Base-by-base conservation (phyloP, 2,329 filamentous ascomycete genomes). In the Colletotrichum noveboracense region DNA sequence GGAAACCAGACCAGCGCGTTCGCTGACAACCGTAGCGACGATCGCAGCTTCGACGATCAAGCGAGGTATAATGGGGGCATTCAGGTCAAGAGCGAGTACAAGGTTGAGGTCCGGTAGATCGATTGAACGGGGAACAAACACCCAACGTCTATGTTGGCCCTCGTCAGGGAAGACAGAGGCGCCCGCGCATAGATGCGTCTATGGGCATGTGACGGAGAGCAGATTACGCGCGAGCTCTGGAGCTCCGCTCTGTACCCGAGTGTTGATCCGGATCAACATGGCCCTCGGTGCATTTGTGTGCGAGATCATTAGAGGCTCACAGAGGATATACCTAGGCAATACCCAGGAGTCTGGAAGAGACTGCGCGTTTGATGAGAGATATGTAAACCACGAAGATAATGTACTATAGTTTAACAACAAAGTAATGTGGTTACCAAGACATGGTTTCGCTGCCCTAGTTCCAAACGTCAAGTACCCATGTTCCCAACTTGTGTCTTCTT, bases 81-180 rank as follows among this genome's bases (percentile, higher is more conserved):
- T 10, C 68, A 71, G 9, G 72, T 75, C 24, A 75, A 65, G 21
- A 71, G 61, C n/a, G 72, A 75, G 30, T 75, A 75, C 38, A 71
- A 38, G 52, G 68, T 75, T 7, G 68, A 75, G 36, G 68, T 71
- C 7, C 56, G 38, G n/a, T 55, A 48, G 0, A 52, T 21, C 3
- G 43, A n/a, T 21, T 52, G 6, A 52, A 21, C 10, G 5, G 6
- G 6, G 43, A 21, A 13, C 1, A 21, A 1, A 6, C 13, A 21
- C 13, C 10, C 43, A 3, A 52, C n/a, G 43, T 21, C 43, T 21
- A 21, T 7, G 18, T 48, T 48, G 10, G 43, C 43, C 3, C 43
- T 21, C n/a, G 43, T 21, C 43, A 52, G 7, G 43, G 10, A 52
- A 21, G 43, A 21, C 10, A 3, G 18, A 21, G 6, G 2, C 3